Percentiles rank a stretch among this genome's conserved stretches.
These are phyloP conservation scores for Phytophthora sp. DNA, from an alignment of 352 stramenopile genomes.

Conservation along the genomic window DNA sequence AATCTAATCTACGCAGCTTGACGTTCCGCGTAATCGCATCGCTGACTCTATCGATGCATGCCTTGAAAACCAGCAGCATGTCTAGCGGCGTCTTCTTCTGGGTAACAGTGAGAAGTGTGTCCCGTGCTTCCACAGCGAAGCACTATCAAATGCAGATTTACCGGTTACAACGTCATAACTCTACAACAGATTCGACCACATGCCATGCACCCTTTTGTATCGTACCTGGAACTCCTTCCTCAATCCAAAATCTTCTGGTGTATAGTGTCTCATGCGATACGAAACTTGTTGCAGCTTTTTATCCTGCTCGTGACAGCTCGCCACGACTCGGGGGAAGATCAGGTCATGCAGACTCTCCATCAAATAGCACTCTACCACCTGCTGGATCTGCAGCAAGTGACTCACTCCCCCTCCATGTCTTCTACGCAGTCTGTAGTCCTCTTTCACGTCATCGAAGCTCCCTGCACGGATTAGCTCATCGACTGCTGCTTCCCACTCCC, in stretches of 20 bases:
- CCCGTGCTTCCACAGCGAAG: slow-evolving; percentile 46
- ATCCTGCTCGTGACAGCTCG: slow-evolving; percentile 57
- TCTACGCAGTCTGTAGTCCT: slow-evolving; percentile 28
- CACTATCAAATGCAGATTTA: slow-evolving; percentile 33
- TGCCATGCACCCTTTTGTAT: not conserved
- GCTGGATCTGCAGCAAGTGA: slow-evolving; percentile 73
- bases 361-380: slow-evolving; percentile 84
- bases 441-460: slow-evolving; percentile 51
- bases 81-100: slow-evolving; percentile 71
- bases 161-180: not conserved
- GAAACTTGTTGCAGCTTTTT: slow-evolving; percentile 49
- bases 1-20: slow-evolving; percentile 53
- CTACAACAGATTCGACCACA: not conserved
- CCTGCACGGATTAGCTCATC: slow-evolving; percentile 56
- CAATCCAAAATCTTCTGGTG: slow-evolving; percentile 72
- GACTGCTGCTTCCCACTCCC: slow-evolving; percentile 68
- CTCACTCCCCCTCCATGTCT: slow-evolving; percentile 26
- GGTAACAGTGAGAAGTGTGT: slow-evolving; percentile 43
- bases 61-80: slow-evolving; percentile 78
- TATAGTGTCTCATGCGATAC: slow-evolving; percentile 64
- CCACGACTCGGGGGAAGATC: slow-evolving; percentile 58
- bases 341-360: slow-evolving; percentile 71
- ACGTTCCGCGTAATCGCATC: slow-evolving; percentile 63
- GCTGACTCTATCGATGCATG: slow-evolving; percentile 66
- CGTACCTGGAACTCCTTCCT: slow-evolving; percentile 72